Base-by-base conservation (phyloP, 1,284 basidiomycete species). In the Marasmius sp. region DNA sequence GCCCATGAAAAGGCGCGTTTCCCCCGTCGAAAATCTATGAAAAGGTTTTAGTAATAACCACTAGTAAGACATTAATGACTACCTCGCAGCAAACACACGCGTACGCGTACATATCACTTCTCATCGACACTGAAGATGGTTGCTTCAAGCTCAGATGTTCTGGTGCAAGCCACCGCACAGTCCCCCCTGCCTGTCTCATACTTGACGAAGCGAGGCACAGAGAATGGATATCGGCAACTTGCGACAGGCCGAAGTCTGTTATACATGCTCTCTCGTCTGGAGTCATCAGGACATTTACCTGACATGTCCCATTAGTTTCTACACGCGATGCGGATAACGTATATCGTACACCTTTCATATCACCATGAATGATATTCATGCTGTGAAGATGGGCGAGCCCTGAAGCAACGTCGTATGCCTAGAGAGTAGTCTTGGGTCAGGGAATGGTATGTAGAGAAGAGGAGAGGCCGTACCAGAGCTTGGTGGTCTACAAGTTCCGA, bases 271-370 rank as follows among this genome's bases (percentile, higher is more conserved):
- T 65, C 18, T 59, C 64, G 0, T 65, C 58, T 76, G 75, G 37
- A 70, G 68, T 74, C 77, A 38, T 45, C 64, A 51, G 43, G 6
- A 43, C 41, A 6, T 43, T 43, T 3, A 43, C 41, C 41, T 43
- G n/a, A 43, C 48, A 43, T 12, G 41, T 12, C 6, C n/a, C 41
- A 43, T 12, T 3, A 43, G 41, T 6, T n/a, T n/a, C n/a, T n/a
- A n/a, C n/a, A n/a, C n/a, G n/a, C n/a, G n/a, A 6, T 43, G 3
- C 48, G 34, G 43, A 5, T 16, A 7, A 33, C 39, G 18, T n/a
- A 27, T 27, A 49, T 22, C 77, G 68, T 61, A 77, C 77, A 50
- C 68, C 70, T 59, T 78, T 80, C 37, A 80, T 60, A 56, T 79
- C 78, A 33, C 76, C 73, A 18, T 80, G 78, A 9, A 78, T 56